Evolutionary conservation across 352 stramenopile genomes (phyloP), one percentile per base, ranked within the genome.

Genomic region (Lagenidium giganteum): DNA sequence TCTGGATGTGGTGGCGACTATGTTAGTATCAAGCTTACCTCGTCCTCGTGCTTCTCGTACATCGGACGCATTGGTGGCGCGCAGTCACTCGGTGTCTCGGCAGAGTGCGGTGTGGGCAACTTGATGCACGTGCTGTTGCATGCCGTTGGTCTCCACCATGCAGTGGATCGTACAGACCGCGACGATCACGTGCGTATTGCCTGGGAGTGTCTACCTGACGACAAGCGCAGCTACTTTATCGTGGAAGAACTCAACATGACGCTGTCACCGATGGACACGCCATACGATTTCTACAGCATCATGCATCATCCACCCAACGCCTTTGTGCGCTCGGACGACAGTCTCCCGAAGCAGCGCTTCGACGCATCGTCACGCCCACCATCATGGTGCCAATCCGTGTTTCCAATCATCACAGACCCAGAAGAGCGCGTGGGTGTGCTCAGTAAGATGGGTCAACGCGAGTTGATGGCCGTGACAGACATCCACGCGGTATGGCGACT

Each of bases 261-360:
- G 18, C 18, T 17, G 22, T 43, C 35, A 3, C 8, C 40, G 26
- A n/a, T n/a, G n/a, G 54, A 64, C 12, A 64, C 66, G 6, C 71
- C 78, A 2, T 93, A 93, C 56, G 76, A 93, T 39, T 85, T 87
- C 44, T 89, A 75, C 61, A 91, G 77, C 48, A 86, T 93, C 57
- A 93, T 93, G 78, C 81, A 93, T 47, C 71, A 86, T 40, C 70
- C 78, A 11, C 42, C 66, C 0, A 64, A 83, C 47, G 81, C 75
- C 5, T 93, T 93, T 30, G 74, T 85, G 25, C 68, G 73, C 39
- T 72, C 55, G 0, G 18, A 20, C 21, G 60, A 52, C 3, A 28
- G 11, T 50, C 47, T 38, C 11, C 32, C 32, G 11, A 18, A 13
- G 7, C 16, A 32, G 39, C 39, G 26, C 32, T 1, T 13, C 11